phyloP scores from a whole-genome alignment of 495 filamentous ascomycete species.

The Antarctomyces pellizariae region DNA sequence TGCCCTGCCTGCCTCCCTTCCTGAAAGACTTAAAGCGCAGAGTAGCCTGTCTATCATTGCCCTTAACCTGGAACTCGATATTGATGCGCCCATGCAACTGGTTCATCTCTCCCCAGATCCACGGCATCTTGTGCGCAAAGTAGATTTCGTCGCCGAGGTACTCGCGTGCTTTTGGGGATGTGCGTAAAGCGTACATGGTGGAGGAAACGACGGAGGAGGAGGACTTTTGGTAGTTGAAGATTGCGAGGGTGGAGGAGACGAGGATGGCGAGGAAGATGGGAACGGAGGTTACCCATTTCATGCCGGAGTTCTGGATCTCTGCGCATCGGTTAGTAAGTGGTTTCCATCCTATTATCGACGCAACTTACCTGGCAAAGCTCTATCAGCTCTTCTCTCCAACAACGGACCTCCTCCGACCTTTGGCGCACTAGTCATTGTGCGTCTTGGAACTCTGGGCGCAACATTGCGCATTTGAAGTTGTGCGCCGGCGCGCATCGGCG shows the following conservation, averaged over 20 bases:
- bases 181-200: conserved; percentile 77
- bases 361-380: conserved; percentile 43
- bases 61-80: conserved; percentile 72
- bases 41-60: conserved; percentile 41
- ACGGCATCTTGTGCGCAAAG: conserved; percentile 67
- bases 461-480: conserved; percentile 1
- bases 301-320: conserved; percentile 10
- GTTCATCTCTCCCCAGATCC: conserved; percentile 85
- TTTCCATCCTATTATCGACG: too few species aligned
- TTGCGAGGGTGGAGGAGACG: conserved; percentile 42
- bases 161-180: conserved; percentile 44
- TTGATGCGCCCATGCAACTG: conserved; percentile 81
- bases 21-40: conserved; percentile 67
- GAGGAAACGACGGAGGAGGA: conserved; percentile 61
- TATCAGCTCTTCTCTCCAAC: conserved; percentile 57
- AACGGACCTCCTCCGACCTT: conserved; percentile 40
- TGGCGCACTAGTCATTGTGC: conserved; percentile 17
- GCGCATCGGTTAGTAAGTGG: conserved; percentile 1
- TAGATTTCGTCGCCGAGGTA: conserved; percentile 81
- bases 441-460: conserved; percentile 2
- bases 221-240: conserved; percentile 97
- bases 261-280: conserved; percentile 33
- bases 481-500: too few species aligned
- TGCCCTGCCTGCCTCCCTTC: conserved; percentile 42
- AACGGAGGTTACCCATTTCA: conserved; percentile 22